Evolutionary conservation across 1,139 yeast species (phyloP).

Genomic region (Taiozyma sp.): DNA sequence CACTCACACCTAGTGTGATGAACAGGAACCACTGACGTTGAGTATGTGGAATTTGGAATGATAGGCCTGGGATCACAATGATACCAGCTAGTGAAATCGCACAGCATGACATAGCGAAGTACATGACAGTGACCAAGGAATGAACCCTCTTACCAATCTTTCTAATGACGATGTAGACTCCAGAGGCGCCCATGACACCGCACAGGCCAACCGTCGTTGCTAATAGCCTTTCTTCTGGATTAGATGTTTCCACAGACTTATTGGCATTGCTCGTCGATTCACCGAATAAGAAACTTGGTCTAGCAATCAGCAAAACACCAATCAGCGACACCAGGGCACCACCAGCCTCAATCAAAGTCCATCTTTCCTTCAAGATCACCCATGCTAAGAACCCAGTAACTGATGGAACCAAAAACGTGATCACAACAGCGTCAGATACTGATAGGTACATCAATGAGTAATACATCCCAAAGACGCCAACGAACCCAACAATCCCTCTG

Average conservation of each 20-base stretch:
- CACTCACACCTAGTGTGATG: slow-evolving; percentile 61
- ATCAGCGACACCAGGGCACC: slow-evolving; percentile 66
- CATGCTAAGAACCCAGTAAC: slow-evolving; percentile 76
- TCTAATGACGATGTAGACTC: slow-evolving; percentile 68
- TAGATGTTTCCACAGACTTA: slow-evolving; percentile 25
- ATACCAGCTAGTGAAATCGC: slow-evolving; percentile 53
- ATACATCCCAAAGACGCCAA: slow-evolving; percentile 76
- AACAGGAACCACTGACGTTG: slow-evolving; percentile 63
- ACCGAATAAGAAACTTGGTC: slow-evolving; percentile 74
- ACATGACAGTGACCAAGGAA: slow-evolving; percentile 74
- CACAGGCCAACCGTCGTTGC: slow-evolving; percentile 65
- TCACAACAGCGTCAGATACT: slow-evolving; percentile 74
- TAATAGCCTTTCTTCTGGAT: slow-evolving; percentile 32
- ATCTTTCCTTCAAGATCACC: slow-evolving; percentile 60
- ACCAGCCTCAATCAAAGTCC: slow-evolving; percentile 58
- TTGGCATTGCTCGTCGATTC: slow-evolving; percentile 5
- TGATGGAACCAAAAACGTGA: slow-evolving; percentile 75
- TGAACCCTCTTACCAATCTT: slow-evolving; percentile 76
- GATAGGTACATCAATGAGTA: slow-evolving; percentile 71
- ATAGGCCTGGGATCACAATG: slow-evolving; percentile 51
- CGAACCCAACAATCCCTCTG: slow-evolving; percentile 75
- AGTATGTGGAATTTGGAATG: slow-evolving; percentile 58
- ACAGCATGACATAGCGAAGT: slow-evolving; percentile 61
- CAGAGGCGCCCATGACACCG: slow-evolving; percentile 69
- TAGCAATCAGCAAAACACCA: slow-evolving; percentile 79